Conservation (phyloP, 345 rosid genomes). For the Salix viminalis region DNA sequence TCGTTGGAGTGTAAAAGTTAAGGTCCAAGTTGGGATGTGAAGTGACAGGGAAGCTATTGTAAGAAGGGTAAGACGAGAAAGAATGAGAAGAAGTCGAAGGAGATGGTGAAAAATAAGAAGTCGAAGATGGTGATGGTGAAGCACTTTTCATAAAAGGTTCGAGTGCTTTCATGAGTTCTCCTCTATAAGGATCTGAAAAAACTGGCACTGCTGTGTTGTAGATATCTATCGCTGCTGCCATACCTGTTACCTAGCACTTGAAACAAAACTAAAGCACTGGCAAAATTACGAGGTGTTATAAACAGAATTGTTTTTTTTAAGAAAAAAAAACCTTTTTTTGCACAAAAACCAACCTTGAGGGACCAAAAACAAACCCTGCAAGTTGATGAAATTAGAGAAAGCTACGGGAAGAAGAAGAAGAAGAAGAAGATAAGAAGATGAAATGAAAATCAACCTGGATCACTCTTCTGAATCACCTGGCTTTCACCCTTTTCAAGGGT, state of each 20-base stretch:
- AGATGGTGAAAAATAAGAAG: background rate
- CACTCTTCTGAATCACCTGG: constrained; percentile 81
- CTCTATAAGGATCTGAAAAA: constrained; percentile 45
- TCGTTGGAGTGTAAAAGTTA: constrained; percentile 16
- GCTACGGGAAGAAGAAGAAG: constrained; percentile 1
- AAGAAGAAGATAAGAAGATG: background rate
- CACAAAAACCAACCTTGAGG: constrained; percentile 39
- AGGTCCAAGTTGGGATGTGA: constrained; percentile 19
- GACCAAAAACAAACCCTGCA: constrained; percentile 58
- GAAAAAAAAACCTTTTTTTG: background rate
- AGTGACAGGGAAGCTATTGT: constrained; percentile 36
- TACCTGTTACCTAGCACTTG: background rate
- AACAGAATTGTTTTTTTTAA: too few relatives aligned
- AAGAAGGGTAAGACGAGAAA: constrained; percentile 14
- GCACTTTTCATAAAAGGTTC: constrained; percentile 39
- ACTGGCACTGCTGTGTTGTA: constrained; percentile 35
- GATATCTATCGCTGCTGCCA: constrained; percentile 66
- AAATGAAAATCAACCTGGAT: constrained; percentile 36
- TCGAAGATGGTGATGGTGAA: constrained; percentile 5
- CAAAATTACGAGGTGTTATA: background rate
- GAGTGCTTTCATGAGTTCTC: constrained; percentile 90
- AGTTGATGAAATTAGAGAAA: constrained; percentile 30
- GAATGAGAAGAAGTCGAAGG: constrained; percentile 7
- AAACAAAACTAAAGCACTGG: background rate
- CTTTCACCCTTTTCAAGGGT: constrained; percentile 47